Evolutionary conservation across 345 rosid genomes (phyloP).

Genomic region (Microcos paniculata): DNA sequence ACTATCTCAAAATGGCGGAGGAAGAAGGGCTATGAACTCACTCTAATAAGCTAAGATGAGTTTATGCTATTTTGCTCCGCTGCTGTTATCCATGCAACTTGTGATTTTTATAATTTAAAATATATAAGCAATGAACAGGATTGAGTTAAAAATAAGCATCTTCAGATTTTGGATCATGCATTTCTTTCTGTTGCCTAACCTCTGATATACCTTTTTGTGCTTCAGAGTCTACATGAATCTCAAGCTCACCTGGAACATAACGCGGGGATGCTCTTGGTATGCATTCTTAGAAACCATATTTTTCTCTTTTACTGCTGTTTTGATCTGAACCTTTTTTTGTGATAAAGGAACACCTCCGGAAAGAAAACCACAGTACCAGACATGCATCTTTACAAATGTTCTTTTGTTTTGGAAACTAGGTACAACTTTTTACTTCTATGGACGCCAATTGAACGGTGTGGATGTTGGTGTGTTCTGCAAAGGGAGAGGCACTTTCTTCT

Average conservation of each 20-base stretch:
- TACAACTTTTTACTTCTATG: slow-evolving; percentile 83
- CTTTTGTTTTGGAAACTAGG: slow-evolving; percentile 44
- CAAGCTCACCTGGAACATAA: slow-evolving; percentile 71
- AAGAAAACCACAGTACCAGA: neutral
- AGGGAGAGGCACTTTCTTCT: slow-evolving; percentile 58
- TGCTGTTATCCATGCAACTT: neutral
- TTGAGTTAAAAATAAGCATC: neutral
- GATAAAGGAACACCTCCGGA: neutral
- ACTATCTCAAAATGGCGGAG: no score
- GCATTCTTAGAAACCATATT: no score
- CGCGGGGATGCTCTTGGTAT: slow-evolving; percentile 87
- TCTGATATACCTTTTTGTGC: slow-evolving; percentile 17
- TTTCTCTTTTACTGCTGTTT: neutral
- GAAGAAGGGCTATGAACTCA: neutral
- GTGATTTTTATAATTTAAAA: neutral
- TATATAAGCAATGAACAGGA: neutral
- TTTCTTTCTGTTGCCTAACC: neutral
- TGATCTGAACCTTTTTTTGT: neutral
- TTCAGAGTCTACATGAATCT: slow-evolving; percentile 62
- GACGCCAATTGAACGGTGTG: slow-evolving; percentile 65
- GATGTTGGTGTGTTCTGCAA: slow-evolving; percentile 94
- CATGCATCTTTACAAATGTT: neutral
- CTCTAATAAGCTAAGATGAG: neutral
- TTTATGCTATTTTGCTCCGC: neutral
- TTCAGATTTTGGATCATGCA: neutral